A percentile compares a stretch with the other conserved stretches of the same genome.
These are phyloP conservation scores for Alloascoidea africana DNA, from an alignment of 805 yeast genomes.

Conservation along the genomic window DNA sequence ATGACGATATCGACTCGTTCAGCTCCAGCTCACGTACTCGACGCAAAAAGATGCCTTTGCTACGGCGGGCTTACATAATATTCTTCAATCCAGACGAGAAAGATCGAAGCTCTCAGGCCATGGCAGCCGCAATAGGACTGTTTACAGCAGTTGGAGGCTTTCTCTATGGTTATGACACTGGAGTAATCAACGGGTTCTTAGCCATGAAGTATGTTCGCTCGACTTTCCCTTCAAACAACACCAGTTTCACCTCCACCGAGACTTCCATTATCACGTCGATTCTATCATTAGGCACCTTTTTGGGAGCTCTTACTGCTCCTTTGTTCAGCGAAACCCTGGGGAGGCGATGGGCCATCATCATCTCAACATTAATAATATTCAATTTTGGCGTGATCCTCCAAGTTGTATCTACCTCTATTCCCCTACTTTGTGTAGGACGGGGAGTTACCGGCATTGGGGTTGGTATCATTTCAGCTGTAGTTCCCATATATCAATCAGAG, in stretches of 20 bases:
- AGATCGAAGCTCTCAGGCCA: slow-evolving; percentile 27
- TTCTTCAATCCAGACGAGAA: slow-evolving; percentile 7
- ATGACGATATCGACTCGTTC: too few species aligned
- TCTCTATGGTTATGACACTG: slow-evolving; percentile 55
- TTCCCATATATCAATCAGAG: slow-evolving; percentile 69
- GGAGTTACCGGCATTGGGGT: slow-evolving; percentile 63
- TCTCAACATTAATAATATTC: slow-evolving; percentile 45
- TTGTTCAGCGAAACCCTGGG: slow-evolving; percentile 48
- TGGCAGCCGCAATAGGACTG: slow-evolving; percentile 61
- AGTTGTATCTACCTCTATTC: slow-evolving; percentile 30
- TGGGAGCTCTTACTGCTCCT: slow-evolving; percentile 43
- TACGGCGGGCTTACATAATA: too few species aligned
- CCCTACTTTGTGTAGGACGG: slow-evolving; percentile 48
- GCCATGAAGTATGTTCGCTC: slow-evolving; percentile 36
- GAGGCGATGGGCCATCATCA: slow-evolving; percentile 48
- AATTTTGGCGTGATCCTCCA: slow-evolving; percentile 62
- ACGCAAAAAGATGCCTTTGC: too few species aligned
- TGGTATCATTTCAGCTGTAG: slow-evolving; percentile 63
- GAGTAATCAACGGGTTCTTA: slow-evolving; percentile 51
- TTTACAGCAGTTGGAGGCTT: slow-evolving; percentile 50
- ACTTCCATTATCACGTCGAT: slow-evolving; percentile 59
- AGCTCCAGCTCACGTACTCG: too few species aligned
- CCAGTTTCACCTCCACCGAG: slow-evolving; percentile 40
- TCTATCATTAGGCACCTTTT: slow-evolving; percentile 52
- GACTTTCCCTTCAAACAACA: slow-evolving; percentile 27